Evolutionary conservation across 768 basidiomycete genomes (phyloP).

Genomic region (Termitomyces sp.): DNA sequence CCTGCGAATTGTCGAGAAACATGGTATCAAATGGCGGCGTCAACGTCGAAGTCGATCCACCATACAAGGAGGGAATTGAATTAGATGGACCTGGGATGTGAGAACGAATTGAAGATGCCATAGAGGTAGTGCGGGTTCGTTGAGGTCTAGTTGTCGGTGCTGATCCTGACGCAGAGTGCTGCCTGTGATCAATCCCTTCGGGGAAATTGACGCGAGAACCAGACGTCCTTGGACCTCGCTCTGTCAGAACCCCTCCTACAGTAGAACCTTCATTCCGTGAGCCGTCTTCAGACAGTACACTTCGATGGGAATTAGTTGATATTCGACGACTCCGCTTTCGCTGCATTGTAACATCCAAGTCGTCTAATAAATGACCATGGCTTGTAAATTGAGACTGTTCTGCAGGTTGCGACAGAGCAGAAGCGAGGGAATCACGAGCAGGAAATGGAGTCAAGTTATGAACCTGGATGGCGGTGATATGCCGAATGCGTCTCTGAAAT

Average conservation of each 20-base stretch:
- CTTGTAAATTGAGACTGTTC: constrained; percentile 59
- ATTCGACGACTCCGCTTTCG: constrained; percentile 59
- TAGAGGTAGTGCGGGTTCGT: constrained; percentile 52
- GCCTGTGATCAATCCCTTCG: constrained; percentile 18
- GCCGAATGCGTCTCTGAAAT: constrained; percentile 65
- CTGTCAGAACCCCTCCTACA: constrained; percentile 22
- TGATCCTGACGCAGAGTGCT: constrained; percentile 23
- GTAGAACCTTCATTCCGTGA: constrained; percentile 26
- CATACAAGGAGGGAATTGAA: constrained; percentile 13
- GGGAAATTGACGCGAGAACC: constrained; percentile 44
- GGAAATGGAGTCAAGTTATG: constrained; percentile 86
- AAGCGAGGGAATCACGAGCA: constrained; percentile 72
- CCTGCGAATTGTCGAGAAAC: constrained; percentile 64
- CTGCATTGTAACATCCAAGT: constrained; percentile 60
- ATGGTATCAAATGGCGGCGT: constrained; percentile 29
- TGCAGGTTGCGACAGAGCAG: constrained; percentile 67
- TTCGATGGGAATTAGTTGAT: constrained; percentile 58
- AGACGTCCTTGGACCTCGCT: constrained; percentile 41
- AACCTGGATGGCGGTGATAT: constrained; percentile 71
- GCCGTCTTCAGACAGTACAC: constrained; percentile 46
- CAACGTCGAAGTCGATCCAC: constrained; percentile 21
- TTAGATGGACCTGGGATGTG: constrained; percentile 24
- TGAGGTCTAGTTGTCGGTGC: constrained; percentile 35
- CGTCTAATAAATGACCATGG: constrained; percentile 63
- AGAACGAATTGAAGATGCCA: constrained; percentile 47